phyloP scores from a whole-genome alignment of 1,284 basidiomycete genomes.

The Sporisorium graminicola region DNA sequence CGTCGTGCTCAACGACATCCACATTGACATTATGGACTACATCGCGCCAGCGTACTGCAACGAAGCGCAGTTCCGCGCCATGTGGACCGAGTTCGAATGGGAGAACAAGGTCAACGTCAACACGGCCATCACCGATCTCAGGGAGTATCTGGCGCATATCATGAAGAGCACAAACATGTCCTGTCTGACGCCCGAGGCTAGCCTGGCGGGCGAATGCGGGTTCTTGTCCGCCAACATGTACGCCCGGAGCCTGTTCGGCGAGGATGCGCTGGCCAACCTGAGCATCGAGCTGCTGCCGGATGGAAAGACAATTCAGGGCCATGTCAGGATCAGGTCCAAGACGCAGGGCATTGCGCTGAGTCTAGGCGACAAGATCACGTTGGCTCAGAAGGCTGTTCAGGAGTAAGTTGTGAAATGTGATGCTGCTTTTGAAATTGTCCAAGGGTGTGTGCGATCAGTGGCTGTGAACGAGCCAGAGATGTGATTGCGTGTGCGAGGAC shows the following conservation, averaged over 20 bases:
- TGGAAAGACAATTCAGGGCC: conserved; percentile 67
- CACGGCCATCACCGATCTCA: conserved; percentile 82
- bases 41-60: conserved; percentile 97
- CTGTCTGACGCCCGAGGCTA: conserved; percentile 92
- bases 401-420: conserved; percentile 12
- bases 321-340: conserved; percentile 67
- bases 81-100: conserved; percentile 99
- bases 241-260: conserved; percentile 90
- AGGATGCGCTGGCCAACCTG: conserved; percentile 96
- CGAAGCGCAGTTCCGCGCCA: conserved; percentile 85
- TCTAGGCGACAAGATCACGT: conserved; percentile 84
- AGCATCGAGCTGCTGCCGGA: conserved; percentile 90
- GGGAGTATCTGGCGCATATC: conserved; percentile 86
- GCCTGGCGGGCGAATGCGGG: conserved; percentile 89
- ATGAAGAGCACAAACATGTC: conserved; percentile 91
- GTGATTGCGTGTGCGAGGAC: not conserved
- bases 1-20: conserved; percentile 94
- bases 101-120: conserved; percentile 96
- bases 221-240: conserved; percentile 95
- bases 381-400: conserved; percentile 47
- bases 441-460: not conserved
- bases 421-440: not conserved
- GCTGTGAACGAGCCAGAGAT: not conserved
- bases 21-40: conserved; percentile 99
- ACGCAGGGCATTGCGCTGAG: conserved; percentile 82